Base-by-base conservation (phyloP, 352 stramenopile species). In the Elongisporangium prolatum region DNA sequence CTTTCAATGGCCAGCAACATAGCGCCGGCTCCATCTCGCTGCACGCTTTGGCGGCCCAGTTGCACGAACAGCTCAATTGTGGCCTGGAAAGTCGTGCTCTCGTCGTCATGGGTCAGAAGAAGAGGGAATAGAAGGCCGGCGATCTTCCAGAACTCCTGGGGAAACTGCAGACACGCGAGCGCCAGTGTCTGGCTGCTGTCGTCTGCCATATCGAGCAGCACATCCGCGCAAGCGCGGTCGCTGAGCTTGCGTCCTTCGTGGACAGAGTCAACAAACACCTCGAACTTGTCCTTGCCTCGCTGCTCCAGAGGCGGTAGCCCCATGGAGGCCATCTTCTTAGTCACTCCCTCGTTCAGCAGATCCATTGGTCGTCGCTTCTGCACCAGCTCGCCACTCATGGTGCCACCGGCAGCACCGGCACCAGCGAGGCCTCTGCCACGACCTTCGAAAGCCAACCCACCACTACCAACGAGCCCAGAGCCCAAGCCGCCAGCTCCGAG, bases 101-200 rank as follows among this genome's bases (percentile, higher is more conserved):
- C 60, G 11, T 85, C 77, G 20, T 81, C 78, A 9, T 76, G 59
- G 18, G 88, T 77, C 8, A 59, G 55, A 22, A 93, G 48, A 7
- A 89, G 75, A 6, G 80, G 72, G 25, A 72, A 60, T 22, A 91
- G 48, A n/a, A 82, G 18, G 1, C 77, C 84, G 2, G 63, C 60
- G 50, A 90, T 77, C 56, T 84, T 86, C 83, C 84, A 95, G 56
- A 94, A 96, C 3, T 96, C 84, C 52, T 75, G 76, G 14, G 88
- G 86, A 24, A 80, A 91, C 13, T 93, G 83, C 16, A 94, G 57
- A 37, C 89, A 88, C 7, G 80, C 68, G 3, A 74, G 52, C 0
- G 81, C 71, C 8, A 96, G 67, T n/a, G 86, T 52, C 11, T 84
- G 34, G 34, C 10, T 71, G 8, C 61, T 58, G 24, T 80, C 75